Evolutionary conservation across 768 basidiomycete genomes (phyloP), one percentile per base, ranked within the genome.

Genomic region (Calocybe gangraenosa): DNA sequence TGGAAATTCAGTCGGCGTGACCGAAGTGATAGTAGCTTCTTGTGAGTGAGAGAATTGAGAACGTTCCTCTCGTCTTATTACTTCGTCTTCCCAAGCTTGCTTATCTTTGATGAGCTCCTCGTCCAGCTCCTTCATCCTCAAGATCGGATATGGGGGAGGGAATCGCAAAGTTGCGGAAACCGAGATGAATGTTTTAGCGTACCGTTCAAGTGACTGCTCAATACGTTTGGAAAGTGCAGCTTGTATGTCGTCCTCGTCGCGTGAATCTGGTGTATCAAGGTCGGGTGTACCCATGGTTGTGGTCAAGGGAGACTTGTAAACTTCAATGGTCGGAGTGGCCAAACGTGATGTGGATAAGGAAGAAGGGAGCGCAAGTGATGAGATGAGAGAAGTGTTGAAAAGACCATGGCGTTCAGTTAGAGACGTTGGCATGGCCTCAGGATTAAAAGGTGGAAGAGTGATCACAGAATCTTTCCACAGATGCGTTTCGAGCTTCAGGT

Each of bases 111-210:
- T 67, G n/a, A 95, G 74, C 44, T 83, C 74, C 18, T 84, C 78
- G 55, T 98, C 93, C 5, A 97, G 69, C 53, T 89, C 84, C 56
- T 88, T 86, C 92, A 98, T 96, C 37, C 78, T 77, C 2, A 78
- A 71, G 32, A 99, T 78, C 6, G 93, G 87, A 58, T 90, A 85
- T 3, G 96, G 96, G 18, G 95, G 92, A 11, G 85, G 89, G 61
- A 96, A 96, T 3, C 91, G 81, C 37, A 97, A 69, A 0, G 93
- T 92, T 0, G 94, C 87, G 2, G 94, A 97, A 34, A 92, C 89
- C 1, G 96, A 98, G 22, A 97, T 87, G 58, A 92, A 92, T 1
- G 89, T 93, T 49, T 71, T 81, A 53, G 74, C 69, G 61, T 96
- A 99, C 1, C 89, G 87, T 32, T 87, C 79, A n/a, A 94, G 71